Evolutionary conservation across 2,329 filamentous ascomycete species (phyloP).

Genomic region (Penicillium corylophilum): DNA sequence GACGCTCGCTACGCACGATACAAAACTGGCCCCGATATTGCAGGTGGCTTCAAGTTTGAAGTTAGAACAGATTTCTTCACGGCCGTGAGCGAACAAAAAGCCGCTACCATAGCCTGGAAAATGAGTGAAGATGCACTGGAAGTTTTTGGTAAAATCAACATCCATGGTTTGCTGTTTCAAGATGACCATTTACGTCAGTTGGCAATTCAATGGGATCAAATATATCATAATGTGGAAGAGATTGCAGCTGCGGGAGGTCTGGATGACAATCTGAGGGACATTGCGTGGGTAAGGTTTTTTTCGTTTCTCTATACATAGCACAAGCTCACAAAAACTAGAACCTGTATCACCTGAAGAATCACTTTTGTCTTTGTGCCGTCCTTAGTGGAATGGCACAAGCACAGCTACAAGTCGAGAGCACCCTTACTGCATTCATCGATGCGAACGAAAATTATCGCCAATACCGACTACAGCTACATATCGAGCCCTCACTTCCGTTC

Average conservation of each 20-base stretch:
- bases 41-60: neutral
- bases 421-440: neutral
- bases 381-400: neutral
- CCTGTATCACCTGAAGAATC: neutral
- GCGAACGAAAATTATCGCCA: neutral
- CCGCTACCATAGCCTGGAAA: too few relatives aligned
- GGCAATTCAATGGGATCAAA: too few relatives aligned
- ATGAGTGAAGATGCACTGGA: too few relatives aligned
- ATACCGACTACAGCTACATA: neutral
- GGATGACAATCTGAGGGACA: too few relatives aligned
- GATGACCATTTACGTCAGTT: too few relatives aligned
- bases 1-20: neutral
- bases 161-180: too few relatives aligned
- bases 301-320: too few relatives aligned
- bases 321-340: neutral
- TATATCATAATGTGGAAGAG: too few relatives aligned
- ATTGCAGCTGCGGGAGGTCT: too few relatives aligned
- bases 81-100: neutral
- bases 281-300: too few relatives aligned
- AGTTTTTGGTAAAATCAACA: too few relatives aligned
- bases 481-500: neutral
- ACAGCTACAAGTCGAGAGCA: neutral
- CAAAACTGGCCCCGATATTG: neutral
- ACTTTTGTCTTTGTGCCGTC: neutral
- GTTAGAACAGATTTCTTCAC: neutral